Evolutionary conservation across 2,329 filamentous ascomycete species (phyloP), one percentile per base, ranked within the genome.

Genomic region (Arthrobotrys sinensis): DNA sequence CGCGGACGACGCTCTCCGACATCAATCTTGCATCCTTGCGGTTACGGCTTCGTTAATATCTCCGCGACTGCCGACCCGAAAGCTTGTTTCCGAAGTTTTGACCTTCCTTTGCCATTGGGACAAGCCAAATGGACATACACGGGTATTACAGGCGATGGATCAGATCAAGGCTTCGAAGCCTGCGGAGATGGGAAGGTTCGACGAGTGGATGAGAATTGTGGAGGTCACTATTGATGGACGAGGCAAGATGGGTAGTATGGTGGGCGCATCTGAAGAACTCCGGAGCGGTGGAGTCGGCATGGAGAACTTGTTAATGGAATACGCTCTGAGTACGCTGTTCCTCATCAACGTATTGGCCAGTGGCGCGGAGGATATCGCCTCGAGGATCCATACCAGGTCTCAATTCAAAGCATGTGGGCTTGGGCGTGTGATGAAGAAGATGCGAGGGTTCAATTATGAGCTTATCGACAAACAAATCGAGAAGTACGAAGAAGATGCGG

Each of bases 231-330:
- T 97, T 80, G 96, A 98, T 85, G 96, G 96, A 45, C 92, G 96
- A 83, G 96, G 96, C 82, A 99, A 98, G 88, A 97, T 99, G 94
- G 96, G 96, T 82, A 97, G 94, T 86, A 87, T 98, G 82, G 96
- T 99, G 32, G 96, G 96, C 80, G 96, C 96, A 36, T 97, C 94
- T 83, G 96, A 98, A 82, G 96, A 99, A 86, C 91, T 97, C 76
- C 92, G 96, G 81, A 97, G 93, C 82, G 96, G 96, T 80, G 96
- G 96, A 80, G 96, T 97, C 83, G 96, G 96, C 84, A 97, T 98
- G 91, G 96, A 99, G 88, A 98, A 98, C 85, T 87, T 97, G 82
- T 88, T 99, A 67, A 98, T 99, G 96, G 96, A 99, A 88, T 99
- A 99, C 83, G 95, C 94, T 45, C 93, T 98, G 60, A 93, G 95